phyloP scores from a whole-genome alignment of 2,329 filamentous ascomycete genomes.

The Colletotrichum navitas region DNA sequence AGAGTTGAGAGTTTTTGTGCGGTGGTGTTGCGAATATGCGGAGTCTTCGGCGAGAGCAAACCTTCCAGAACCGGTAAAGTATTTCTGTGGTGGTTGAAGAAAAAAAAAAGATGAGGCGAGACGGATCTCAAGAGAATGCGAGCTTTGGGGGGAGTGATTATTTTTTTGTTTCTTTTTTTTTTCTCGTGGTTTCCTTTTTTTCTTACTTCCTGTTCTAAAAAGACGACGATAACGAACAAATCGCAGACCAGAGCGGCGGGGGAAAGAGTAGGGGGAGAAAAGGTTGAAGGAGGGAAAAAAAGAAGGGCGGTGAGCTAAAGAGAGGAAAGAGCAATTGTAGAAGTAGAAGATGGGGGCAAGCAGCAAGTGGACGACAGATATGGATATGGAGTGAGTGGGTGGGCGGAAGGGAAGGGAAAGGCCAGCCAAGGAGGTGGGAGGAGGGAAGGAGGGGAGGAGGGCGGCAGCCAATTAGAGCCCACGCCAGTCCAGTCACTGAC shows the following conservation, averaged over 20 bases:
- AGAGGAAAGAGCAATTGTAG: slow-evolving; percentile 48
- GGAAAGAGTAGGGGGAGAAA: slow-evolving; percentile 46
- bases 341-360: slow-evolving; percentile 50
- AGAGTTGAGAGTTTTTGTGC: slow-evolving; percentile 1
- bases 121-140: slow-evolving; percentile 42
- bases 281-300: slow-evolving; percentile 49
- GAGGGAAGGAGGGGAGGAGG: slow-evolving; percentile 48
- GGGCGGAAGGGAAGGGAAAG: neutral
- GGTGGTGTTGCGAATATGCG: slow-evolving; percentile 37
- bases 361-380: slow-evolving; percentile 44
- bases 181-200: slow-evolving; percentile 15
- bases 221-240: slow-evolving; percentile 48
- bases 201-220: slow-evolving; percentile 29
- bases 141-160: slow-evolving; percentile 7
- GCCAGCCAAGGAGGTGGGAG: slow-evolving; percentile 43
- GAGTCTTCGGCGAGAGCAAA: slow-evolving; percentile 24
- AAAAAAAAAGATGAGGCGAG: slow-evolving; percentile 44
- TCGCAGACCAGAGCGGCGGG: slow-evolving; percentile 44
- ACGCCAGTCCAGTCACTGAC: slow-evolving; percentile 5
- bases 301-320: slow-evolving; percentile 49
- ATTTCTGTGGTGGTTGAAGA: slow-evolving; percentile 29
- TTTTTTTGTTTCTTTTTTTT: slow-evolving; percentile 10
- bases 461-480: slow-evolving; percentile 44
- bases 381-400: slow-evolving; percentile 46
- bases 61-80: slow-evolving; percentile 38